phyloP scores from a whole-genome alignment of 305 asterid species.

The Coffea humblotiana region DNA sequence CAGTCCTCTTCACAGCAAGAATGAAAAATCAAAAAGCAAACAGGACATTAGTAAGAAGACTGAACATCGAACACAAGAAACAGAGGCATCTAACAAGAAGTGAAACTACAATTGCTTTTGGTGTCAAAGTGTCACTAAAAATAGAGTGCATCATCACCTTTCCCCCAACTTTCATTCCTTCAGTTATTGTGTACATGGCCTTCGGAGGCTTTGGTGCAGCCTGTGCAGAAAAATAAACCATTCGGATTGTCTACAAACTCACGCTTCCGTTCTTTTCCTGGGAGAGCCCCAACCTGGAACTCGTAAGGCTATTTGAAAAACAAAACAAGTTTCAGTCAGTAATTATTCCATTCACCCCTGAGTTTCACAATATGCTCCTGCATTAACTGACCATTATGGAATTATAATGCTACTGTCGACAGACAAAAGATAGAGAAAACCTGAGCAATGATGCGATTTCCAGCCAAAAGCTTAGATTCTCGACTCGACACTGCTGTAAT shows the following conservation, averaged over 20 bases:
- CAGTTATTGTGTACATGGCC: conserved; percentile 75
- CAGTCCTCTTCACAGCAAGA: conserved; percentile 67
- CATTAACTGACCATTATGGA: neutral
- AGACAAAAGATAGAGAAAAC: conserved; percentile 32
- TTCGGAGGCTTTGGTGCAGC: conserved; percentile 97
- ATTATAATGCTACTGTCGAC: conserved; percentile 7
- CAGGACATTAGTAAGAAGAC: neutral
- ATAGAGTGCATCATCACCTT: conserved; percentile 47
- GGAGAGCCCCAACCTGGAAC: conserved; percentile 86
- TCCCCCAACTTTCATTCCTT: conserved; percentile 99
- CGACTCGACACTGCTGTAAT: conserved; percentile 92
- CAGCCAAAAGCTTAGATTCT: conserved; percentile 92
- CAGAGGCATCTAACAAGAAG: neutral
- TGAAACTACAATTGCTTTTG: neutral
- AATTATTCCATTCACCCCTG: conserved; percentile 9
- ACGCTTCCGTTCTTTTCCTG: conserved; percentile 92
- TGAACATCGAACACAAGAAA: neutral
- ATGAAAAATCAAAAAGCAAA: conserved; percentile 8
- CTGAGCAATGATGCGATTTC: conserved; percentile 90
- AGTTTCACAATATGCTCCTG: neutral
- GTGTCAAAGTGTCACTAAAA: neutral
- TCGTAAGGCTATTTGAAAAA: conserved; percentile 72
- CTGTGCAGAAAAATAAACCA: conserved; percentile 92
- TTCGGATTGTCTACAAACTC: conserved; percentile 89
- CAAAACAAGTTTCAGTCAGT: conserved; percentile 32